Conservation (phyloP, 1,284 basidiomycete genomes). For the Ustilago trichophora region DNA sequence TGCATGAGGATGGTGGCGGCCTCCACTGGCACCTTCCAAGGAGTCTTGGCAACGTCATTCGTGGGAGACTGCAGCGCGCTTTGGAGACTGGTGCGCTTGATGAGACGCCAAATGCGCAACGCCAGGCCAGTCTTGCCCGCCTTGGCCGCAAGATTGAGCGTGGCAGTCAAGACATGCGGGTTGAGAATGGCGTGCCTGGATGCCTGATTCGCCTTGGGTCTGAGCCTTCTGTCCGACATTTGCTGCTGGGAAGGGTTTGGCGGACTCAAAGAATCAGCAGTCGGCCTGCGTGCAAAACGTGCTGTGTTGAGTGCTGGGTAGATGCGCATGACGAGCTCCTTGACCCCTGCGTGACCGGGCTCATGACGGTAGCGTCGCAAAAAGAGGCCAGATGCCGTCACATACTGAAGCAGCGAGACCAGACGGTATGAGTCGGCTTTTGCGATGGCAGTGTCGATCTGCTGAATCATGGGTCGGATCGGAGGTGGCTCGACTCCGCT, state of each 20-base stretch:
- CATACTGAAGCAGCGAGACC: constrained; percentile 34
- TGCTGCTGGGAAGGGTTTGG: too few relatives aligned
- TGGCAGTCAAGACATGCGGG: constrained; percentile 44
- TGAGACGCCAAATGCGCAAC: constrained; percentile 52
- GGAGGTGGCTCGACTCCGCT: neutral
- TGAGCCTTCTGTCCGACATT: neutral
- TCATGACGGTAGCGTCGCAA: constrained; percentile 24
- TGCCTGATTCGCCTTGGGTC: constrained; percentile 28
- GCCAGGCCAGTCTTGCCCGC: constrained; percentile 45
- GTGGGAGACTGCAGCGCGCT: constrained; percentile 15
- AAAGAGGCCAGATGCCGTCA: constrained; percentile 32
- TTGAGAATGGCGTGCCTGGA: constrained; percentile 36
- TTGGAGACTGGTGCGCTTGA: constrained; percentile 45
- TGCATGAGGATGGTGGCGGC: constrained; percentile 52
- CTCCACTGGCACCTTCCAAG: constrained; percentile 37
- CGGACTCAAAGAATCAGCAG: neutral
- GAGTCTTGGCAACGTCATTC: constrained; percentile 17
- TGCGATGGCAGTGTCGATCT: constrained; percentile 32
- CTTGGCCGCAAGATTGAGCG: constrained; percentile 45
- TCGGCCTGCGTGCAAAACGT: constrained; percentile 1
- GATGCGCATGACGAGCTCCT: constrained; percentile 38
- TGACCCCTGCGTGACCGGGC: constrained; percentile 30
- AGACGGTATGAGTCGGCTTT: constrained; percentile 39
- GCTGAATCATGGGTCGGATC: constrained; percentile 19
- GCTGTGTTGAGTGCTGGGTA: constrained; percentile 40